Percentiles rank a stretch among this genome's conserved stretches.
Conservation (phyloP, 257 asterid species). For the Gardenia jasminoides region DNA sequence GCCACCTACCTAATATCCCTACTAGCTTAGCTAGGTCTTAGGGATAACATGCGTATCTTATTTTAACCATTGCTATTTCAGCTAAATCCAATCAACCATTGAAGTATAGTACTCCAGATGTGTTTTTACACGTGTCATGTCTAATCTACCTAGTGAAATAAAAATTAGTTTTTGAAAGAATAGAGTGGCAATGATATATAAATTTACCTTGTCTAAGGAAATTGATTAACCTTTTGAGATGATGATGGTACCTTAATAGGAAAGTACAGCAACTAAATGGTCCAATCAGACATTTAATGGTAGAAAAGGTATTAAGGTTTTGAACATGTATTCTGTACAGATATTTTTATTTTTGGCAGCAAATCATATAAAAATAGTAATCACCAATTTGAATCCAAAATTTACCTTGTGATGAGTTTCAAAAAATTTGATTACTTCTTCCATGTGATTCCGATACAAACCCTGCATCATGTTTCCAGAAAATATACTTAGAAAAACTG, state of each 20-base stretch:
- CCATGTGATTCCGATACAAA: conserved; percentile 93
- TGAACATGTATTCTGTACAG: background rate
- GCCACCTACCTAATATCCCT: too few relatives aligned
- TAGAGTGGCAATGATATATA: background rate
- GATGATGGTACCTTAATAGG: background rate
- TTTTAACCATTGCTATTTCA: background rate
- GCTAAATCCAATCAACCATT: background rate
- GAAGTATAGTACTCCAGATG: background rate
- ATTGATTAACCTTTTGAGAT: background rate
- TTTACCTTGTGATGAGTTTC: conserved; percentile 94
- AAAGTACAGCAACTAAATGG: background rate
- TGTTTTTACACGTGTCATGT: background rate
- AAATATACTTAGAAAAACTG: conserved; percentile 21
- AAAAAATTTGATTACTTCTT: conserved; percentile 93
- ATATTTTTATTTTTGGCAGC: background rate
- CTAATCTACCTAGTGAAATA: background rate
- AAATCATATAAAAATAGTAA: background rate
- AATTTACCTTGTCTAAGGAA: background rate
- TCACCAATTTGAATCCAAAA: background rate
- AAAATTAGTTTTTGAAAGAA: background rate
- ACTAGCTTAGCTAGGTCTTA: too few relatives aligned
- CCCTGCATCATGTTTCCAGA: conserved; percentile 57
- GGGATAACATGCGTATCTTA: too few relatives aligned
- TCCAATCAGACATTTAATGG: background rate
- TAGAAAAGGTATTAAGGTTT: background rate